phyloP scores from a whole-genome alignment of 1,284 basidiomycete species.

The Rhodotorula sp. region DNA sequence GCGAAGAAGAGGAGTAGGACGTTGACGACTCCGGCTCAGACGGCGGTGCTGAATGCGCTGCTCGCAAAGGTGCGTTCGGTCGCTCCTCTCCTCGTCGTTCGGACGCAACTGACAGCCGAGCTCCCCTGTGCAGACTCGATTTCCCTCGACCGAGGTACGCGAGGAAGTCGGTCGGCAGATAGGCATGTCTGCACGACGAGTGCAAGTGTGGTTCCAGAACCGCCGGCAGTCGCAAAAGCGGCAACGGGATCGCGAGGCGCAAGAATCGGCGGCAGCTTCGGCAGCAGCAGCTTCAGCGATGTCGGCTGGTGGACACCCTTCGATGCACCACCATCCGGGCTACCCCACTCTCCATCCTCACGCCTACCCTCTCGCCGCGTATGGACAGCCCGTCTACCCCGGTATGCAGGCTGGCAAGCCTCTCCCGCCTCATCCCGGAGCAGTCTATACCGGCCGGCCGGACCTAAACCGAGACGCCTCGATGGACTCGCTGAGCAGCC shows the following conservation, averaged over 20 bases:
- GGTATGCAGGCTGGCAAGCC: neutral
- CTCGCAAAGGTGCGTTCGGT: constrained; percentile 64
- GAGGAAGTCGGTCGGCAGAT: constrained; percentile 79
- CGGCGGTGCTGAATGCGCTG: constrained; percentile 72
- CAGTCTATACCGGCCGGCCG: constrained; percentile 1
- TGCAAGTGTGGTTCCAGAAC: constrained; percentile 61
- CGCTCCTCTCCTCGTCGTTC: neutral
- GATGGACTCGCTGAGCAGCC: constrained; percentile 23
- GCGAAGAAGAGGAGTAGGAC: constrained; percentile 61
- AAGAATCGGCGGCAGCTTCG: constrained; percentile 9
- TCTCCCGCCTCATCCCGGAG: neutral
- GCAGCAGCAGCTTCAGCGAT: constrained; percentile 2
- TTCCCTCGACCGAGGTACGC: constrained; percentile 76
- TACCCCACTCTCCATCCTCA: constrained; percentile 9
- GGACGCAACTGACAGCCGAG: neutral
- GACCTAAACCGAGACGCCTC: constrained; percentile 21
- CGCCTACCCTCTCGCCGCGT: constrained; percentile 17
- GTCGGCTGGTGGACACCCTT: constrained; percentile 1
- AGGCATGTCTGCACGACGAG: constrained; percentile 76
- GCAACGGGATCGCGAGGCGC: constrained; percentile 35
- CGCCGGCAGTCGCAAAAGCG: constrained; percentile 41
- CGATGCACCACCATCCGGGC: constrained; percentile 12
- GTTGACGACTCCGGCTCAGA: constrained; percentile 77
- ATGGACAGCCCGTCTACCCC: neutral
- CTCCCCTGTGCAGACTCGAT: constrained; percentile 62